A percentile compares a stretch with the other conserved stretches of the same genome.
Conservation (phyloP, 805 yeast species). For the Tetrapisispora fleetii region DNA sequence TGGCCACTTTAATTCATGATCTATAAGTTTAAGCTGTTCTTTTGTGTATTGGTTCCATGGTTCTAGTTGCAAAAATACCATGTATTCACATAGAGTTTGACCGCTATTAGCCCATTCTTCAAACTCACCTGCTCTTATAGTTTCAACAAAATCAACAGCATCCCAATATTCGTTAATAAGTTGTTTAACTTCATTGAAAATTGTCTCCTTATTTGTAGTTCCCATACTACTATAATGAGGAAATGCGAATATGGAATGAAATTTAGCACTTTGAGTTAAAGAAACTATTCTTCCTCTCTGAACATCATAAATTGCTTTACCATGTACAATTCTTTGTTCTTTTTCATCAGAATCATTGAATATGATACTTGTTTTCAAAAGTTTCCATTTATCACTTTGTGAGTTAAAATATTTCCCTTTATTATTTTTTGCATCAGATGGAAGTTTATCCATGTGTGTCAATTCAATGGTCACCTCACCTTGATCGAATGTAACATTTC, state of each 20-base stretch:
- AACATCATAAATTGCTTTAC: conserved; percentile 59
- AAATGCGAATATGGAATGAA: conserved; percentile 49
- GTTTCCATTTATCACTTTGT: conserved; percentile 31
- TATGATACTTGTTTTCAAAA: conserved; percentile 29
- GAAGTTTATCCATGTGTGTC: conserved; percentile 14
- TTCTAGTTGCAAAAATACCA: conserved; percentile 57
- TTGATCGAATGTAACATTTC: conserved; percentile 22
- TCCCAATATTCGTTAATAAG: conserved; percentile 38
- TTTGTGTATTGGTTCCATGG: conserved; percentile 43
- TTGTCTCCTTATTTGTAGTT: conserved; percentile 30
- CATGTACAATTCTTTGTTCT: conserved; percentile 39
- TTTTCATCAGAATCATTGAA: conserved; percentile 38
- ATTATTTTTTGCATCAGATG: conserved; percentile 11
- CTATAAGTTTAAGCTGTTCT: conserved; percentile 50
- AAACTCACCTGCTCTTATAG: conserved; percentile 37
- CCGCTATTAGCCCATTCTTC: conserved; percentile 27
- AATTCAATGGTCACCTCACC: conserved; percentile 22
- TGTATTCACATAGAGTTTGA: conserved; percentile 52
- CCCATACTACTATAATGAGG: conserved; percentile 40
- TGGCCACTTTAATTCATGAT: conserved; percentile 63
- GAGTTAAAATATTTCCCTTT: conserved; percentile 23
- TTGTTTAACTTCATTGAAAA: conserved; percentile 38
- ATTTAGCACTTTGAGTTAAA: conserved; percentile 53
- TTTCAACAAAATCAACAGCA: conserved; percentile 33
- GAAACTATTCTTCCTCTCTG: conserved; percentile 53